Conservation (phyloP, 306 rosid species). For the Trichosanthes cucumerina region DNA sequence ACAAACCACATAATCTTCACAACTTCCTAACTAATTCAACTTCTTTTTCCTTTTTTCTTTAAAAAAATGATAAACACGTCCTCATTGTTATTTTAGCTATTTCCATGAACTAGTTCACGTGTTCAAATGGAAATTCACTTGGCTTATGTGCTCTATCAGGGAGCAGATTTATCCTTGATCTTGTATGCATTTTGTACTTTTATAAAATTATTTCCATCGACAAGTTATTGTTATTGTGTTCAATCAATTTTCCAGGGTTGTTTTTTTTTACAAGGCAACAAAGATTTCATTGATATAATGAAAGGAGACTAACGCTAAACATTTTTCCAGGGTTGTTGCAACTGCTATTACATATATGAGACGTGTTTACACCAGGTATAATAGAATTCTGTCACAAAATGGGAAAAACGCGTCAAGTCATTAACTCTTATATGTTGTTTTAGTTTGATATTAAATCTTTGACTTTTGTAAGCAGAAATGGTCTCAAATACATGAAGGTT, state of each 20-base stretch:
- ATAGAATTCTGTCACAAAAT: not conserved
- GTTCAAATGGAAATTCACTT: not conserved
- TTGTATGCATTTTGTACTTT: not conserved
- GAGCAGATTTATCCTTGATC: not conserved
- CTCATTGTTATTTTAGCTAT: not conserved
- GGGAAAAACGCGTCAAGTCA: not conserved
- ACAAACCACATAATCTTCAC: no score
- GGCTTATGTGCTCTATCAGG: not conserved
- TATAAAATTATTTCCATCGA: not conserved
- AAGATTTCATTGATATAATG: no score
- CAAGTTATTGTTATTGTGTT: not conserved
- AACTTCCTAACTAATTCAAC: no score
- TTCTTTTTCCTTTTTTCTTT: not conserved
- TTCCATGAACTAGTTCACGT: not conserved
- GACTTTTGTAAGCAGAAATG: not conserved
- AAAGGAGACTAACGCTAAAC: no score
- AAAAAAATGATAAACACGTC: not conserved
- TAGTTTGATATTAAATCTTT: not conserved
- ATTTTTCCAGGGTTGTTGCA: slow-evolving; percentile 75
- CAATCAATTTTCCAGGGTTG: slow-evolving; percentile 52
- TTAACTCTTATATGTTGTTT: not conserved
- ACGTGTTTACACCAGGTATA: slow-evolving; percentile 85
- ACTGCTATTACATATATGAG: slow-evolving; percentile 95
- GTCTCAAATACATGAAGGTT: not conserved
- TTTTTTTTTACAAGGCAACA: no score